Evolutionary conservation across 768 basidiomycete species (phyloP), one percentile per base, ranked within the genome.

Genomic region (Ramaria rubella): DNA sequence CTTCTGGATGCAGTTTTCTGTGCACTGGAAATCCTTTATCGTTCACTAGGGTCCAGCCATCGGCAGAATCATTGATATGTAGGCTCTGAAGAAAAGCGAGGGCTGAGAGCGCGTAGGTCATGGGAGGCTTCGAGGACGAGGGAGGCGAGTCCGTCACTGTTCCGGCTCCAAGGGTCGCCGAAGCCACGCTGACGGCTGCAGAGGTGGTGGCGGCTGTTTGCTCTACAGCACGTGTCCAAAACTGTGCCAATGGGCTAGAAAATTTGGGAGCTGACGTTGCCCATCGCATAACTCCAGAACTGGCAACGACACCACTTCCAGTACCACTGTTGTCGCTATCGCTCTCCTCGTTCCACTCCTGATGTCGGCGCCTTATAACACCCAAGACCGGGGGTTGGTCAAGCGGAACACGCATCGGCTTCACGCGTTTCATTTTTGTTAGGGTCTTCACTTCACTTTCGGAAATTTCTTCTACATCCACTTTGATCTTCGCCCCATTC

Each of bases 371-470:
- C 40, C 86, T 77, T 56, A 90, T 83, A 43, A 78, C 82, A 29
- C 84, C 76, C 53, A 89, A 72, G 2, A 93, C 90, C 4, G 86
- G 90, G 0, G 94, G 94, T 62, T 94, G 94, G 68, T 99, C 96
- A 19, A 99, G 77, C 3, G 96, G 94, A 51, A 94, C 85, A 31
- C 95, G 81, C 3, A 75, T 73, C 4, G 92, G 90, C 68, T 91
- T 91, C 49, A 92, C 76, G 8, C 95, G 81, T 70, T 94, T 97
- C 75, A 83, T 82, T 69, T 86, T 89, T 65, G 81, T 76, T 42
- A 96, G 75, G 4, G 79, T 70, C 74, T 94, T 92, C 63, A 94
- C 82, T 69, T 98, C 94, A 24, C 79, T 75, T 55, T 95, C 93
- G 0, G 86, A 78, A 19, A 99, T 75, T 55, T 94, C 92, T 66